Evolutionary conservation across 2,329 filamentous ascomycete species (phyloP), one percentile per base, ranked within the genome.

Genomic region (Aulographum hederae): DNA sequence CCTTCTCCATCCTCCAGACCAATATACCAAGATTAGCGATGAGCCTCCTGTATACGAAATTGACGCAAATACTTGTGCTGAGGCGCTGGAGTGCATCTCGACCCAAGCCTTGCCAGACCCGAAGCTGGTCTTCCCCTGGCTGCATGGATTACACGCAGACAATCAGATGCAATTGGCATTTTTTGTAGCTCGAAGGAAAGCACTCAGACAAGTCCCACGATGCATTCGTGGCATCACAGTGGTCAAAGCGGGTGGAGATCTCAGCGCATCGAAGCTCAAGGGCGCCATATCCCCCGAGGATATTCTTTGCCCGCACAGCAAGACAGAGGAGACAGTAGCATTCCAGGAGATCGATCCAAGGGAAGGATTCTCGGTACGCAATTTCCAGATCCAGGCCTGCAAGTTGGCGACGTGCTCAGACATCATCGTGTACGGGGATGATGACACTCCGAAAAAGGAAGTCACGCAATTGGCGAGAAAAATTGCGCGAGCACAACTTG

Each of bases 311-410:
- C 43, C 59, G 0, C 43, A 42, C 27, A 35, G 40, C 1, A 38
- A 52, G 3, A 47, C 45, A n/a, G 47, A 53, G n/a, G 53, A 59
- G 8, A 8, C 8, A 8, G 29, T 10, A 10, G 16, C 14, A 15
- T 93, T 98, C 46, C 58, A 84, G 37, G 80, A 92, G 27, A 67
- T 76, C 26, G 89, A 98, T 46, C 89, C 89, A 2, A 68, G 61
- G 34, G 80, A 92, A 41, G 89, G 89, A 6, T 95, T 95, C 48
- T 93, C 82, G 4, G 85, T 95, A 27, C 73, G 89, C 28, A 95
- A 95, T 51, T 98, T 98, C 48, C 86, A 95, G 44, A 95, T 95
- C 25, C 89, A 98, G 52, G 69, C 80, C 0, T 78, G 78, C 36
- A 98, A 98, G 52, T 61, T 80, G 40, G 85, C 85, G 33, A 71